Evolutionary conservation across 768 basidiomycete species (phyloP), one percentile per base, ranked within the genome.

Genomic region (Boletus sensibilis): DNA sequence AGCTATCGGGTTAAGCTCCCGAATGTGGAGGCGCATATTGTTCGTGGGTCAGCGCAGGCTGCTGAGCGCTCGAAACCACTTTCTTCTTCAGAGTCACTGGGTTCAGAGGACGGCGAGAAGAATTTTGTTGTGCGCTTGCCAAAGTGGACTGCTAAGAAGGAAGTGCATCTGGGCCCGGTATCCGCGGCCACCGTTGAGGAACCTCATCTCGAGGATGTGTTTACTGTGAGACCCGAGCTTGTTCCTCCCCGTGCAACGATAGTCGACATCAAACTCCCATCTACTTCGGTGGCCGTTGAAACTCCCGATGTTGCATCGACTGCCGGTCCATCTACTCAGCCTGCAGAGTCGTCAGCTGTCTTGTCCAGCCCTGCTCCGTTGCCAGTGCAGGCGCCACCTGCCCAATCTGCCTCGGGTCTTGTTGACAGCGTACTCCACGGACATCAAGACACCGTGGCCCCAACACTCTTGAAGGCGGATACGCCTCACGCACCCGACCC

Each of bases 1-100:
- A 75, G 75, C 29, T 78, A 82, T 58, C 81, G 87, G 23, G 78
- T 92, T 53, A 87, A 83, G 64, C 68, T 93, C 20, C 82, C 89
- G 5, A 85, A 84, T 5, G 64, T 65, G 2, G 70, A 66, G 60
- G 60, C 59, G 39, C 76, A 72, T 31, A 67, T 86, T 41, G 72
- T 86, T 45, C 77, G 82, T 47, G 70, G 75, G 10, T 65, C 72
- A 7, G 44, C 37, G n/a, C 60, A 46, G 23, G 14, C 50, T 38
- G 16, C 35, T 34, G 53, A 50, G 27, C 62, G 52, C 11, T 29
- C 37, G 38, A 59, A 67, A 25, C 56, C 57, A 38, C 57, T 62
- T 16, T 52, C 64, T 12, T 52, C 66, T 39, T 60, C 67, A 2
- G 65, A 67, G 52, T 37, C 60, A 11, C 53, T 57, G 43, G 64